Percentiles rank a stretch among this genome's conserved stretches.
These are phyloP conservation scores for Heimioporus sp. DNA, from an alignment of 768 basidiomycete species.

Conservation along the genomic window DNA sequence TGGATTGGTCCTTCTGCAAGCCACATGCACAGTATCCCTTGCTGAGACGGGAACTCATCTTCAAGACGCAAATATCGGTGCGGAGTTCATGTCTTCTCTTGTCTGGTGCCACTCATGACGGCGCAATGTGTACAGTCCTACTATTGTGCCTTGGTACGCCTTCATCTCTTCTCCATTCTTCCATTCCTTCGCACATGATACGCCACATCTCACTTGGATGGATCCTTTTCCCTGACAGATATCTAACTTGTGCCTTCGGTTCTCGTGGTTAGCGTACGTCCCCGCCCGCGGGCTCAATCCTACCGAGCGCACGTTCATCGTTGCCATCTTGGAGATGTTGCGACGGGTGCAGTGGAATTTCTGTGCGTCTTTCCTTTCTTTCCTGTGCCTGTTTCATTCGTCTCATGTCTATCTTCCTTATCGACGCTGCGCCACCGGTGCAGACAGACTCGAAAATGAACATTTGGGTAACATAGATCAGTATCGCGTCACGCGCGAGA, in stretches of 20 bases:
- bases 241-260: conserved; percentile 72
- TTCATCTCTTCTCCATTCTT: background rate
- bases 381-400: background rate
- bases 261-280: conserved; percentile 81
- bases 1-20: conserved; percentile 89
- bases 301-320: conserved; percentile 63
- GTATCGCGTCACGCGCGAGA: conserved; percentile 83
- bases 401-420: too few species aligned
- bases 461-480: conserved; percentile 96
- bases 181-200: background rate
- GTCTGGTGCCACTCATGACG: background rate
- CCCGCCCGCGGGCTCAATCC: conserved; percentile 50
- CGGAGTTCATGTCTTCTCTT: conserved; percentile 11
- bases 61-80: conserved; percentile 60
- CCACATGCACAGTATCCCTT: conserved; percentile 52
- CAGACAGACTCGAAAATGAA: conserved; percentile 84
- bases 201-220: too few species aligned
- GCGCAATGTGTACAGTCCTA: conserved; percentile 49
- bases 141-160: conserved; percentile 72
- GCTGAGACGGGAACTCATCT: conserved; percentile 74
- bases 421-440: too few species aligned
- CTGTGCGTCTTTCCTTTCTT: conserved; percentile 46
- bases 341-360: conserved; percentile 92
- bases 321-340: conserved; percentile 69
- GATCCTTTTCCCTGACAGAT: conserved; percentile 19